Evolutionary conservation across 2,329 filamentous ascomycete species (phyloP), one percentile per base, ranked within the genome.

Genomic region (Neurospora crassa): DNA sequence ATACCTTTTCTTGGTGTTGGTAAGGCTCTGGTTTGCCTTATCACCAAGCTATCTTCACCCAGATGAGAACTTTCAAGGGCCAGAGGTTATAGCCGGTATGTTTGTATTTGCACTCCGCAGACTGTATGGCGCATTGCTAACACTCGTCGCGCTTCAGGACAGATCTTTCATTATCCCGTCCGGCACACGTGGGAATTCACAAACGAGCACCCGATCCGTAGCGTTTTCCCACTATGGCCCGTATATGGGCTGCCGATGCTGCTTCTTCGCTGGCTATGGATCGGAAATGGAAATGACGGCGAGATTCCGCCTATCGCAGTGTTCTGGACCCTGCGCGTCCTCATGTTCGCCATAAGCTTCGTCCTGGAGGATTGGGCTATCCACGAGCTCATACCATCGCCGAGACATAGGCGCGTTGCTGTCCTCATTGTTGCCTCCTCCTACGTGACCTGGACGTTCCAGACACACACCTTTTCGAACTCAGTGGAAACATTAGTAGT

Each of bases 391-490:
- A 90, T 97, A 70, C 89, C 90, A 73, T 91, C 91, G 47, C 89
- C 89, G 74, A 90, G 90, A 72, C 85, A 88, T 77, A 90, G 93
- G 74, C 88, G 88, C 76, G 84, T 91, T 70, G 93, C 94, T 11
- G 88, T 96, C 67, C 85, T 96, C 67, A 86, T 99, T 71, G 92
- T 97, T 73, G 94, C 95, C 67, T 98, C 95, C 40, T 97, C 94
- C 37, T 99, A 98, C 82, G 95, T 97, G 76, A 99, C 96, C 68
- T 99, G 96, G 95, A 97, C 95, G 67, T 97, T 95, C 82, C 96
- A 99, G 82, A 96, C 93, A 20, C 96, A 99, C 82, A 98, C 96
- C 14, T 98, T 99, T 81, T 98, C 95, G 74, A 99, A 99, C 82
- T 96, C 95, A 73, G 88, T 98, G 75, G 96, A 99, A 83, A 98